Conservation (phyloP, 768 basidiomycete species). For the Sistotremastrum suecicum region DNA sequence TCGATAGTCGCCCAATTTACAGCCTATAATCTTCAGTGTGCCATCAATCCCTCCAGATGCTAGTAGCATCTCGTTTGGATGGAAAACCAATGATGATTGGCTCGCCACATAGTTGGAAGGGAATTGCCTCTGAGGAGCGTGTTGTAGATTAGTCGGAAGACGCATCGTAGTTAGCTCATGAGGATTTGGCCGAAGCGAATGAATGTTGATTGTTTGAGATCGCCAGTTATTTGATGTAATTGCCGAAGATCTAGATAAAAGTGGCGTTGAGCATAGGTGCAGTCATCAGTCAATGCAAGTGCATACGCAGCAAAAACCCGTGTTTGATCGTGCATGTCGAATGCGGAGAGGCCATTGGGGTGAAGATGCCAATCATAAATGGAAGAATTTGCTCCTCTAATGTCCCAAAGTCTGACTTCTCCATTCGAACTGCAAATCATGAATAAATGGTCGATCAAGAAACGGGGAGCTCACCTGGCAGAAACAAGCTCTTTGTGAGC, state of each 20-base stretch:
- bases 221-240: slow-evolving; percentile 48
- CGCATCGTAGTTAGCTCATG: slow-evolving; percentile 29
- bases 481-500: slow-evolving; percentile 61
- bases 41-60: slow-evolving; percentile 65
- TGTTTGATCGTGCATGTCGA: slow-evolving; percentile 76
- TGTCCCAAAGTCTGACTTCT: slow-evolving; percentile 84
- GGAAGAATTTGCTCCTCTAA: slow-evolving; percentile 48
- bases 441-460: background rate
- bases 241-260: slow-evolving; percentile 27
- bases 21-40: slow-evolving; percentile 13
- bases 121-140: slow-evolving; percentile 37
- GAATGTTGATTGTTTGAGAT: slow-evolving; percentile 47
- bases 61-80: slow-evolving; percentile 78
- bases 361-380: slow-evolving; percentile 50
- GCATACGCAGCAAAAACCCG: slow-evolving; percentile 77
- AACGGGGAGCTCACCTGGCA: slow-evolving; percentile 48
- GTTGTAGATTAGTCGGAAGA: slow-evolving; percentile 39
- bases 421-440: slow-evolving; percentile 56
- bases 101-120: slow-evolving; percentile 50
- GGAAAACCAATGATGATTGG: slow-evolving; percentile 57
- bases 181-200: slow-evolving; percentile 32
- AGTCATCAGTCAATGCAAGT: background rate
- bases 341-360: slow-evolving; percentile 60
- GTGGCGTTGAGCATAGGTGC: slow-evolving; percentile 2
- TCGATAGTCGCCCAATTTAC: background rate